Evolutionary conservation across 2,329 filamentous ascomycete genomes (phyloP).

Genomic region (Diaporthe ampelina): DNA sequence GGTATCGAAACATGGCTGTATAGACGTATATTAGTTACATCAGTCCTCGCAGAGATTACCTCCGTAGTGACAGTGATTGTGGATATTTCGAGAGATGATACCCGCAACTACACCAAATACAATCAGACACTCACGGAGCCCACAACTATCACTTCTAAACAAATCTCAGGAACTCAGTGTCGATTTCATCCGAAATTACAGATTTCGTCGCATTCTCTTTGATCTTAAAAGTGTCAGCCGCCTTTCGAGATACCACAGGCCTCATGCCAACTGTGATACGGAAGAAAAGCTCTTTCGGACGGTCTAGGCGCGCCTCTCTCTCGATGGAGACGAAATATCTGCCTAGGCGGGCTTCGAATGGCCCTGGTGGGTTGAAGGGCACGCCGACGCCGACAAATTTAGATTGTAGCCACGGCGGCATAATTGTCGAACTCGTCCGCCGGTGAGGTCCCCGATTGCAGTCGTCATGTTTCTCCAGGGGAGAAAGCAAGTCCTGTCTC

Average conservation of each 20-base stretch:
- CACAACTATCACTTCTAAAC: not conserved
- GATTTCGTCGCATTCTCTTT: conserved; percentile 27
- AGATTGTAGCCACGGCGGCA: conserved; percentile 9
- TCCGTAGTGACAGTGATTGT: not conserved
- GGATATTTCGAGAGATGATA: not conserved
- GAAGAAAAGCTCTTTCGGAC: conserved; percentile 17
- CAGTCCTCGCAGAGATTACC: not conserved
- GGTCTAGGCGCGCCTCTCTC: conserved; percentile 3
- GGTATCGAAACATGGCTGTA: not conserved
- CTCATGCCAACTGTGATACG: conserved; percentile 26
- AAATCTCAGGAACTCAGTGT: conserved; percentile 10
- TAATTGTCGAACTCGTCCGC: not conserved
- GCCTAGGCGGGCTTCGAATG: conserved; percentile 16
- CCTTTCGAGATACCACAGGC: conserved; percentile 2
- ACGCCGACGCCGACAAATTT: conserved; percentile 20
- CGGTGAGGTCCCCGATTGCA: not conserved
- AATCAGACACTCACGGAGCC: not conserved
- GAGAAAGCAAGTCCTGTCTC: conserved; percentile 6
- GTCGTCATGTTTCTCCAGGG: not conserved
- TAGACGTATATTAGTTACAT: not conserved
- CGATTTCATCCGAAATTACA: conserved; percentile 27
- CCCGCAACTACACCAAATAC: not conserved
- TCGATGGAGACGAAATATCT: conserved; percentile 24
- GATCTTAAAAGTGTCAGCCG: not conserved
- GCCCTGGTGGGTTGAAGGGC: conserved; percentile 23